Evolutionary conservation across 192 early-diverging fungal genomes (phyloP).

Genomic region (Coemansia guatemalensis): DNA sequence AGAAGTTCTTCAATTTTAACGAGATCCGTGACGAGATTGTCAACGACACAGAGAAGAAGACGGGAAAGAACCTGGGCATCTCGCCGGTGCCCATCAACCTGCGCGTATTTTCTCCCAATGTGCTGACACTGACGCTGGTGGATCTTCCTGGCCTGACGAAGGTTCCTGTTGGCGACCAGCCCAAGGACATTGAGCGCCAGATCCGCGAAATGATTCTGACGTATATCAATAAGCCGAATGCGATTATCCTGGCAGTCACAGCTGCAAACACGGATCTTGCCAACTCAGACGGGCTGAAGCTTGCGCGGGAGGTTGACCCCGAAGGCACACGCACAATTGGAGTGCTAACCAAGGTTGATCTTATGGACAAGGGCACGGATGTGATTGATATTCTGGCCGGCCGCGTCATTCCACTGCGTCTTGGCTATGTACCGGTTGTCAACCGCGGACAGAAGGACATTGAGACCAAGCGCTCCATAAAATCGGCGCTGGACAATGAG

Average conservation of each 20-base stretch:
- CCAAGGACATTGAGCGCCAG: slow-evolving; percentile 98
- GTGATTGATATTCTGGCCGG: slow-evolving; percentile 99
- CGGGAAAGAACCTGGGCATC: slow-evolving; percentile 80
- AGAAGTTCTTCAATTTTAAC: slow-evolving; percentile 94
- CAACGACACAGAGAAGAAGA: slow-evolving; percentile 87
- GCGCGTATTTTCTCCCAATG: slow-evolving; percentile 96
- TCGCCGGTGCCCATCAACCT: slow-evolving; percentile 98
- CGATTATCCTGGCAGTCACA: slow-evolving; percentile 97
- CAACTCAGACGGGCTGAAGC: slow-evolving; percentile 98
- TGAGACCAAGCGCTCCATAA: slow-evolving; percentile 88
- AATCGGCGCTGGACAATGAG: slow-evolving; percentile 85
- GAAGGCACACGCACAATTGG: slow-evolving; percentile 98
- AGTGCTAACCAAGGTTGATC: slow-evolving; percentile 98
- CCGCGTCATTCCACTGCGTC: slow-evolving; percentile 91
- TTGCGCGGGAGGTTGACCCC: slow-evolving; percentile 98
- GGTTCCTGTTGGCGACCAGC: slow-evolving; percentile 98
- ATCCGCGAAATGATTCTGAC: slow-evolving; percentile 98
- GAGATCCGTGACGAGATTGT: slow-evolving; percentile 97
- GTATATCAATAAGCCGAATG: slow-evolving; percentile 96
- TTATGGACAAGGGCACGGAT: slow-evolving; percentile 99
- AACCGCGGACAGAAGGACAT: slow-evolving; percentile 99
- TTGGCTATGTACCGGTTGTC: slow-evolving; percentile 99
- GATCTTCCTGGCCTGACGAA: slow-evolving; percentile 99
- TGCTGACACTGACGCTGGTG: slow-evolving; percentile 96
- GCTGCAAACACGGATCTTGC: slow-evolving; percentile 98